Conservation (phyloP, 2,329 filamentous ascomycete species). For the Colletotrichum magnum region DNA sequence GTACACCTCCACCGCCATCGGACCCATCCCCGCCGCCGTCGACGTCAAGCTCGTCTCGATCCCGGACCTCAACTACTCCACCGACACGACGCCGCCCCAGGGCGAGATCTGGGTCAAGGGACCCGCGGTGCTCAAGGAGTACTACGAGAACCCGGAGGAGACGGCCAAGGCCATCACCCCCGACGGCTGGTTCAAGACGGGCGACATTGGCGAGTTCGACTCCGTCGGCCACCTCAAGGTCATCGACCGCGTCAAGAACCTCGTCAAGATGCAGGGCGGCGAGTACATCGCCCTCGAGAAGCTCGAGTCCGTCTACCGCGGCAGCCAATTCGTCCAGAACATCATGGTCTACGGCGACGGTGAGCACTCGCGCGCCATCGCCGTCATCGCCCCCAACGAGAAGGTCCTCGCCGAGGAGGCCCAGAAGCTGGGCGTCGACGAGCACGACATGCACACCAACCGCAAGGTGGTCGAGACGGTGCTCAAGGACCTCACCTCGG, state of each 20-base stretch:
- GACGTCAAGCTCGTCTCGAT: conserved; percentile 95
- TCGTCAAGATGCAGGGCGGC: conserved; percentile 94
- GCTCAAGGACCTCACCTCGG: conserved; percentile 76
- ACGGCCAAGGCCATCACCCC: conserved; percentile 82
- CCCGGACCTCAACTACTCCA: conserved; percentile 87
- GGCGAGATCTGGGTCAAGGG: conserved; percentile 95
- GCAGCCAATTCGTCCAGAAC: conserved; percentile 83
- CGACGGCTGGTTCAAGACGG: conserved; percentile 97
- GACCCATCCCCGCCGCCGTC: conserved; percentile 81
- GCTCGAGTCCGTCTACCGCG: conserved; percentile 91
- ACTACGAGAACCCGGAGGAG: conserved; percentile 89
- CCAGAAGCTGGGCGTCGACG: conserved; percentile 72
- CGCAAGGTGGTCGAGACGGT: conserved; percentile 73
- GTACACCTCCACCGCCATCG: conserved; percentile 84
- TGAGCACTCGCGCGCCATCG: conserved; percentile 83
- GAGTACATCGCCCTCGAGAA: conserved; percentile 98
- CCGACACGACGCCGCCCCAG: conserved; percentile 82
- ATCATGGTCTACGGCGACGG: conserved; percentile 88
- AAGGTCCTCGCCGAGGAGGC: conserved; percentile 74
- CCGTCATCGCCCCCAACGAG: conserved; percentile 81
- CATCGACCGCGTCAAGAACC: conserved; percentile 98
- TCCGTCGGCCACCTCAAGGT: conserved; percentile 83
- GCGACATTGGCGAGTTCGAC: conserved; percentile 94
- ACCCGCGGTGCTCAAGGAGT: conserved; percentile 79
- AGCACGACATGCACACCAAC: conserved; percentile 77